Evolutionary conservation across 1,139 yeast genomes (phyloP).

Genomic region (Suhomyces panamericanus): DNA sequence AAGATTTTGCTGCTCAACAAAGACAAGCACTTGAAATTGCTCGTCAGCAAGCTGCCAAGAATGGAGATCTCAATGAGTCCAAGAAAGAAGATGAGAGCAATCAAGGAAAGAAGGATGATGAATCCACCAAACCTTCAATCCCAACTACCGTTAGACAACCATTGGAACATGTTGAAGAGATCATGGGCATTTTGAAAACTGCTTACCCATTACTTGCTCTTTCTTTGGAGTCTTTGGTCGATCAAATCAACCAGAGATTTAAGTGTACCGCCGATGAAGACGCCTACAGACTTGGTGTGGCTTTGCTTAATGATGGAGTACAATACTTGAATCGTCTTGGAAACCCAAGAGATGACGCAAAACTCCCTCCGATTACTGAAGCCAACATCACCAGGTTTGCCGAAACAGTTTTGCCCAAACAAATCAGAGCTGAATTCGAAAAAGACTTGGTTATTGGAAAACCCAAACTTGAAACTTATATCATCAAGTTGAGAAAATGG

Average conservation of each 20-base stretch:
- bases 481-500: constrained; percentile 85
- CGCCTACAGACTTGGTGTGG: constrained; percentile 90
- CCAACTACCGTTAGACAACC: constrained; percentile 57
- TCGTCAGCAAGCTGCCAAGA: constrained; percentile 30
- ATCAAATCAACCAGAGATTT: constrained; percentile 91
- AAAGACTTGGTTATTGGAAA: constrained; percentile 84
- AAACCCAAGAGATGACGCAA: constrained; percentile 84
- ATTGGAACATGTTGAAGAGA: constrained; percentile 94
- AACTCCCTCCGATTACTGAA: constrained; percentile 88
- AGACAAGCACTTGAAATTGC: constrained; percentile 70
- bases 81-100: constrained; percentile 9
- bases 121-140: constrained; percentile 11
- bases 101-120: constrained; percentile 8
- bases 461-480: constrained; percentile 88
- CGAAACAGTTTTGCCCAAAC: constrained; percentile 88
- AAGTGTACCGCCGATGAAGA: constrained; percentile 96
- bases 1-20: constrained; percentile 86
- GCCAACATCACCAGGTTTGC: constrained; percentile 88
- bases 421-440: constrained; percentile 87
- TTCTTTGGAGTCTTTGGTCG: constrained; percentile 91
- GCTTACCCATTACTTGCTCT: constrained; percentile 93
- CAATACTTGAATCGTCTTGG: constrained; percentile 82
- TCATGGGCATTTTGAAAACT: constrained; percentile 91
- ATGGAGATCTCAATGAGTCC: constrained; percentile 2
- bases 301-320: constrained; percentile 89